Conservation (phyloP, 768 basidiomycete genomes). For the Tricholoma saponaceum region DNA sequence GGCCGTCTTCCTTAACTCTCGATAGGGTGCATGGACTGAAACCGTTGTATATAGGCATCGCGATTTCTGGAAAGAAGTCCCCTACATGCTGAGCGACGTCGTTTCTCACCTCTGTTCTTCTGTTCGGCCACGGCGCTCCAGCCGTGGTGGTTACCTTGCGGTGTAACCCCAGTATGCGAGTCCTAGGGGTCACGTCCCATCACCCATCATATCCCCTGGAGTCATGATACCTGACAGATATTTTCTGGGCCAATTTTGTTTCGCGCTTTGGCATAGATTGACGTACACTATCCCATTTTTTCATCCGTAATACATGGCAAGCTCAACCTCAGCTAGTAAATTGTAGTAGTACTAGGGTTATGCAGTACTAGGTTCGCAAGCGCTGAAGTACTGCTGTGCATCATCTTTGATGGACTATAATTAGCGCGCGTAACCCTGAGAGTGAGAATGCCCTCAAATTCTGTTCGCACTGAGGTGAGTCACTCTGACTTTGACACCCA, state of each 20-base stretch:
- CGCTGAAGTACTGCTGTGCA: not conserved
- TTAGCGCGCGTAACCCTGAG: not conserved
- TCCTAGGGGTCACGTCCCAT: not conserved
- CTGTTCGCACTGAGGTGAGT: not conserved
- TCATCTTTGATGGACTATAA: not conserved
- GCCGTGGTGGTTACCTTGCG: conserved; percentile 70
- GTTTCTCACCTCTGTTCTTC: conserved; percentile 72
- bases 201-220: not conserved
- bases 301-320: not conserved
- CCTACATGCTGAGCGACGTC: conserved; percentile 80
- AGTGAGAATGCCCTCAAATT: not conserved
- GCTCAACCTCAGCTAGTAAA: too few species aligned
- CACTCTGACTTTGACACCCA: not conserved
- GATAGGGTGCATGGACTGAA: conserved; percentile 7
- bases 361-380: too few species aligned
- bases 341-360: too few species aligned
- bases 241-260: not conserved
- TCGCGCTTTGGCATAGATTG: not conserved
- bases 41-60: conserved; percentile 58
- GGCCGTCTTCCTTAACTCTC: conserved; percentile 23
- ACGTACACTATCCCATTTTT: not conserved
- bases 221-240: conserved; percentile 3
- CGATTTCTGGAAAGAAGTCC: conserved; percentile 88
- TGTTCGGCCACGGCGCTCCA: conserved; percentile 60
- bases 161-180: conserved; percentile 44